phyloP scores from a whole-genome alignment of 2,329 filamentous ascomycete species.

The Alternaria angustiovoidea region DNA sequence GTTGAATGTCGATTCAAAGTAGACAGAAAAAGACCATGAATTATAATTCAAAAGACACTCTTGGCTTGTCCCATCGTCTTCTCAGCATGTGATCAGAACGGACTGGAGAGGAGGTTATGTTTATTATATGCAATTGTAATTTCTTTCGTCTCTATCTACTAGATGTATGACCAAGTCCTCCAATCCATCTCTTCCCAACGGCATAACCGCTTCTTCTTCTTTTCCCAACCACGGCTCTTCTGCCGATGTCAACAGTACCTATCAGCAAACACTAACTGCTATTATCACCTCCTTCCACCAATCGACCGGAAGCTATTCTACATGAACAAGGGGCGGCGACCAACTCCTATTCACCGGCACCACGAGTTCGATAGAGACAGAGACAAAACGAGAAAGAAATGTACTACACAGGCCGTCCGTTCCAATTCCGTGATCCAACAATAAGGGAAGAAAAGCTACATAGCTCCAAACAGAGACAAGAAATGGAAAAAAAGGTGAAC shows the following conservation, averaged over 20 bases:
- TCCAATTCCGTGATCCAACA: background rate
- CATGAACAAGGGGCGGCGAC: background rate
- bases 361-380: background rate
- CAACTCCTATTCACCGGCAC: background rate
- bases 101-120: background rate
- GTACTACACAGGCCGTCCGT: background rate
- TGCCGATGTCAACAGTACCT: background rate
- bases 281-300: conserved; percentile 4
- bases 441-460: background rate
- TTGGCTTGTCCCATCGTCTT: background rate
- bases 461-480: background rate
- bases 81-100: background rate
- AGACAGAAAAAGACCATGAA: background rate
- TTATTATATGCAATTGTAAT: conserved; percentile 14
- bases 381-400: background rate
- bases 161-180: conserved; percentile 2
- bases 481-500: background rate
- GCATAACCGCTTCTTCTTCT: background rate
- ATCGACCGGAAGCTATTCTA: background rate
- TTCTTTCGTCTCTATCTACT: conserved; percentile 17
- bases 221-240: background rate
- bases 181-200: background rate
- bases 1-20: too few species aligned
- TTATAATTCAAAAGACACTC: background rate
- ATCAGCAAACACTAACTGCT: background rate